Conservation (phyloP, 805 yeast species). For the Myxozyma udenii region DNA sequence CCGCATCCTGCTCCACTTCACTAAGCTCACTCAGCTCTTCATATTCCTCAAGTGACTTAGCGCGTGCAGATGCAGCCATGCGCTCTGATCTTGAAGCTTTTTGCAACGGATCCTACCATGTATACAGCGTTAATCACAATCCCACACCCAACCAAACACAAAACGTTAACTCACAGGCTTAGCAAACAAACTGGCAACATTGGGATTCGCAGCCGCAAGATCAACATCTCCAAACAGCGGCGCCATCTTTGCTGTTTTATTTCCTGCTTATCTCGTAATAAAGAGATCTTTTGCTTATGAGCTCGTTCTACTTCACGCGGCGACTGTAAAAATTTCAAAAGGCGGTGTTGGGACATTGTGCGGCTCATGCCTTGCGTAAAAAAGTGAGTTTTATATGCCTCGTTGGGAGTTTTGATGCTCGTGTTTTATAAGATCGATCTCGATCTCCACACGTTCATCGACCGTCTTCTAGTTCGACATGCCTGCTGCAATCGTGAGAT, state of each 20-base stretch:
- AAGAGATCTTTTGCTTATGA: no score
- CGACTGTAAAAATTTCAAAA: no score
- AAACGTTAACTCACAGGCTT: constrained; percentile 11
- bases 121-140: neutral
- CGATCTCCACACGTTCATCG: no score
- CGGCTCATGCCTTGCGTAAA: no score
- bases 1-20: constrained; percentile 8
- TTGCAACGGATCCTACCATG: constrained; percentile 10
- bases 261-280: no score
- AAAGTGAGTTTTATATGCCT: no score
- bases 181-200: constrained; percentile 16
- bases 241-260: neutral
- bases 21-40: constrained; percentile 6
- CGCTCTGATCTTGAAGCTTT: constrained; percentile 15
- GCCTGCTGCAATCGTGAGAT: no score
- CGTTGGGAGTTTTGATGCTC: no score
- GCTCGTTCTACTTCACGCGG: no score
- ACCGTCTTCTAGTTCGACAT: no score
- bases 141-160: neutral
- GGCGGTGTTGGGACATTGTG: no score
- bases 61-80: constrained; percentile 3
- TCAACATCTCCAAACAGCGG: constrained; percentile 15
- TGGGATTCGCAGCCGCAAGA: constrained; percentile 5
- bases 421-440: no score
- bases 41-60: neutral